Percentiles rank a stretch among this genome's conserved stretches.
These are phyloP conservation scores for Coemansia asiatica DNA, from an alignment of 192 early-diverging fungal genomes.

Conservation along the genomic window DNA sequence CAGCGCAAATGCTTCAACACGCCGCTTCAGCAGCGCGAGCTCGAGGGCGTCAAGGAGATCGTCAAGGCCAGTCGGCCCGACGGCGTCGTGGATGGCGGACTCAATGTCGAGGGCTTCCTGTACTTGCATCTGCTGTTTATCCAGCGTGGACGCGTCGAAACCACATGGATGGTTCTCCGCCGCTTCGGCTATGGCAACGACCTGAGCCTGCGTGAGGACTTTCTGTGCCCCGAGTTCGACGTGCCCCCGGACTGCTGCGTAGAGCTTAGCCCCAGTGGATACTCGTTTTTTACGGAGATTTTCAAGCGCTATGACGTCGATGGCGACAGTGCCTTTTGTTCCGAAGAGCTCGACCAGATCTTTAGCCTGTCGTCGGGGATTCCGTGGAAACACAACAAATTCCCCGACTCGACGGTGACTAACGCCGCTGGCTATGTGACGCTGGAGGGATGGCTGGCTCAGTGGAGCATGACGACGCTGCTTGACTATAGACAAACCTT, in stretches of 20 bases:
- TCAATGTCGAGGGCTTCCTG: constrained; percentile 92
- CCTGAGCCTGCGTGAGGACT: constrained; percentile 87
- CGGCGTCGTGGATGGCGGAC: constrained; percentile 80
- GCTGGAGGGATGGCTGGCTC: constrained; percentile 95
- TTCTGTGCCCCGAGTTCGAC: constrained; percentile 81
- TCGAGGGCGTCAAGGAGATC: constrained; percentile 95
- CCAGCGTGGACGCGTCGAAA: constrained; percentile 94
- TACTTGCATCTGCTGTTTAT: constrained; percentile 96
- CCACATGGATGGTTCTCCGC: constrained; percentile 96
- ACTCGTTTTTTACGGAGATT: constrained; percentile 92
- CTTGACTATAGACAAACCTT: constrained; percentile 87
- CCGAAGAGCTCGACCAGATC: constrained; percentile 77
- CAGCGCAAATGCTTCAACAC: constrained; percentile 94
- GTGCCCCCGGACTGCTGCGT: constrained; percentile 88
- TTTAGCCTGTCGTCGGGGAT: constrained; percentile 89
- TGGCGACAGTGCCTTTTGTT: constrained; percentile 92
- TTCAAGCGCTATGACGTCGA: constrained; percentile 96
- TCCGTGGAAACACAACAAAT: constrained; percentile 88
- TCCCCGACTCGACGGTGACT: constrained; percentile 88
- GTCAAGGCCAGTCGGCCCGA: constrained; percentile 83
- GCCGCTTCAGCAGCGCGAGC: constrained; percentile 91
- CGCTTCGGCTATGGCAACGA: constrained; percentile 98
- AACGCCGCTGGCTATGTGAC: constrained; percentile 88
- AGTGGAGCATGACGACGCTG: constrained; percentile 99
- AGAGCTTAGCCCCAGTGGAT: constrained; percentile 90